A percentile compares a stretch with the other conserved stretches of the same genome.
Conservation (phyloP, 805 yeast genomes). For the Yamadazyma olivae region DNA sequence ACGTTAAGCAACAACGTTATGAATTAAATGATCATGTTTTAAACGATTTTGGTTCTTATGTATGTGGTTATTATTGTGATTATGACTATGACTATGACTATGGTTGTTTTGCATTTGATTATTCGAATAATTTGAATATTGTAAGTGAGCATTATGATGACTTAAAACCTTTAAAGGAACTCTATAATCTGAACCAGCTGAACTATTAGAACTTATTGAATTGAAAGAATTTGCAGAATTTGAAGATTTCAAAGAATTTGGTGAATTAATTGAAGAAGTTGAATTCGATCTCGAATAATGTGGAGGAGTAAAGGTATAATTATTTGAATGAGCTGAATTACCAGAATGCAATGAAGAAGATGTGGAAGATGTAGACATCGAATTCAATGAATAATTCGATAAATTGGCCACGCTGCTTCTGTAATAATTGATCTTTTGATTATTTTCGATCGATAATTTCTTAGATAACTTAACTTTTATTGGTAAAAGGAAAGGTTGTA, state of each 20-base stretch:
- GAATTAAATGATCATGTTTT: slow-evolving; percentile 2
- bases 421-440: slow-evolving; percentile 28
- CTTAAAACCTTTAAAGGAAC: slow-evolving; percentile 6
- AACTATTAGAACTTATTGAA: slow-evolving; percentile 14
- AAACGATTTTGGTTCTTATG: background rate
- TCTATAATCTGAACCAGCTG: slow-evolving; percentile 7
- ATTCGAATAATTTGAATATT: slow-evolving; percentile 5
- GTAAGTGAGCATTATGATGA: too few species aligned
- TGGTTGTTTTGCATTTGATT: slow-evolving; percentile 1
- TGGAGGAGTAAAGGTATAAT: slow-evolving; percentile 1
- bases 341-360: background rate
- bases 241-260: slow-evolving; percentile 11
- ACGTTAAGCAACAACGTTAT: slow-evolving; percentile 3
- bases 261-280: slow-evolving; percentile 10
- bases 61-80: background rate
- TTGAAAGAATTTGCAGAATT: slow-evolving; percentile 10
- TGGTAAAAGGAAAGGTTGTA: slow-evolving; percentile 73
- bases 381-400: background rate
- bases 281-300: slow-evolving; percentile 6
- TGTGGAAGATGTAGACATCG: slow-evolving; percentile 1
- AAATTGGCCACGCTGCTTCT: slow-evolving; percentile 15
- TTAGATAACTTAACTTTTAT: slow-evolving; percentile 53
- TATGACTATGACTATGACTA: background rate
- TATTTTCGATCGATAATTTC: slow-evolving; percentile 22
- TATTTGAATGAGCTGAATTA: background rate